These are phyloP conservation scores for Hibiscus mutabilis DNA, from an alignment of 345 rosid genomes.

Conservation along the genomic window DNA sequence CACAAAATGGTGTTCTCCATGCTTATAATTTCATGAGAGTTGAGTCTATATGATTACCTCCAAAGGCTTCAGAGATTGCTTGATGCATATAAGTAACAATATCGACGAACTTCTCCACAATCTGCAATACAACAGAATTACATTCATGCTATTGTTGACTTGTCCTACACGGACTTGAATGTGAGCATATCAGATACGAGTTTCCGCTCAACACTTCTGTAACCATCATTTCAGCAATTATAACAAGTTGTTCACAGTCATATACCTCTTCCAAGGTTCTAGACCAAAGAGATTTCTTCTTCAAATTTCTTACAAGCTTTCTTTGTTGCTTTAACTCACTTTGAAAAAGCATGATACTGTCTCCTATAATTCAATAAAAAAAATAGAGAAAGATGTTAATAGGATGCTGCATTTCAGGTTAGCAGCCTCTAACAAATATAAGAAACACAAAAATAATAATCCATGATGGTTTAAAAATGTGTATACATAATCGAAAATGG, in stretches of 20 bases:
- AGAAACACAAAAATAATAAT: too few relatives aligned
- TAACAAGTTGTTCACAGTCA: constrained; percentile 9
- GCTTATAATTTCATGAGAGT: not conserved
- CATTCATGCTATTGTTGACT: too few relatives aligned
- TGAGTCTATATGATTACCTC: constrained; percentile 24
- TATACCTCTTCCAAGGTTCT: constrained; percentile 71
- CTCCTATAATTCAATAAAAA: constrained; percentile 41
- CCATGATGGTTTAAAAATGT: too few relatives aligned
- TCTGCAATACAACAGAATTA: constrained; percentile 35
- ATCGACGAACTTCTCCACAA: constrained; percentile 66
- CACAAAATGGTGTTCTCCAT: not conserved
- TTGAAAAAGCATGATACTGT: constrained; percentile 47
- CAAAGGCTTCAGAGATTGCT: constrained; percentile 62
- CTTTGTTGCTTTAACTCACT: constrained; percentile 65
- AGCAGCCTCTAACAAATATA: too few relatives aligned
- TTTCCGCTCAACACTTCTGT: too few relatives aligned
- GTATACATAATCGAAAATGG: too few relatives aligned
- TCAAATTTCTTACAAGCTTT: constrained; percentile 62
- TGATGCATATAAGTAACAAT: constrained; percentile 55
- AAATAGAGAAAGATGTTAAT: too few relatives aligned
- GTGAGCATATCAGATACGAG: too few relatives aligned
- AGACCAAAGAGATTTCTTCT: constrained; percentile 91
- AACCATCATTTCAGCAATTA: not conserved
- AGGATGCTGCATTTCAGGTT: too few relatives aligned
- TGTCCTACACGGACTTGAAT: too few relatives aligned